These are phyloP conservation scores for Aphanocladium album DNA, from an alignment of 2,329 filamentous ascomycete genomes.

Conservation along the genomic window DNA sequence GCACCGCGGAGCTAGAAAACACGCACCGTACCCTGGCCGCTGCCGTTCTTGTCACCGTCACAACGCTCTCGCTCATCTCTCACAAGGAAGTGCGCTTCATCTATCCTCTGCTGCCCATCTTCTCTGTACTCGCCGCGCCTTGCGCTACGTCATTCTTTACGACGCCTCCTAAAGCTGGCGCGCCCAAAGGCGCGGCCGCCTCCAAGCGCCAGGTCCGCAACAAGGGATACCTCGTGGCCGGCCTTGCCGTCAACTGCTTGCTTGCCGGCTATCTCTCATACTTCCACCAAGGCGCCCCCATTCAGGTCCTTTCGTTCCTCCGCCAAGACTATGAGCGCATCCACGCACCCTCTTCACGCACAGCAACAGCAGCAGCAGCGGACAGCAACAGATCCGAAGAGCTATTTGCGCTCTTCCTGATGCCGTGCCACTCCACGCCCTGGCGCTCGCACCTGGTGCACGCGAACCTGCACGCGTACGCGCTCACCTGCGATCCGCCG, in stretches of 20 bases:
- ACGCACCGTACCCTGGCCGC: slow-evolving; percentile 42
- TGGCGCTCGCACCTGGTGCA: slow-evolving; percentile 87
- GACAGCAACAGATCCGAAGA: slow-evolving; percentile 39
- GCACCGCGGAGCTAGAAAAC: slow-evolving; percentile 27
- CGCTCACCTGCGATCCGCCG: slow-evolving; percentile 85
- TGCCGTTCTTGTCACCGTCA: slow-evolving; percentile 55
- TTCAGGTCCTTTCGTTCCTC: slow-evolving; percentile 69
- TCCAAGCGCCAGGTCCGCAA: slow-evolving; percentile 38
- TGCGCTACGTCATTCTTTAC: slow-evolving; percentile 62
- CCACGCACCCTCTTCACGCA: slow-evolving; percentile 35
- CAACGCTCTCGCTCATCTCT: slow-evolving; percentile 68
- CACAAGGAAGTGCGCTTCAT: slow-evolving; percentile 99
- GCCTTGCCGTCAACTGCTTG: slow-evolving; percentile 62
- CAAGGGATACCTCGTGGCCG: slow-evolving; percentile 49
- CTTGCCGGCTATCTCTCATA: slow-evolving; percentile 70
- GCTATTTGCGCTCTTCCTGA: slow-evolving; percentile 74
- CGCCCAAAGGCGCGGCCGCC: slow-evolving; percentile 22
- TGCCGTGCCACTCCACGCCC: slow-evolving; percentile 93
- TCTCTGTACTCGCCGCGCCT: slow-evolving; percentile 74
- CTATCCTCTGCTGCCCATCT: slow-evolving; percentile 81
- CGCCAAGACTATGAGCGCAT: slow-evolving; percentile 64
- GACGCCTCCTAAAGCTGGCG: slow-evolving; percentile 23
- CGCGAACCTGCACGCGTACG: slow-evolving; percentile 70
- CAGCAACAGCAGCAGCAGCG: slow-evolving; percentile 15
- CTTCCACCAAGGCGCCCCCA: slow-evolving; percentile 74